A percentile compares a stretch with the other conserved stretches of the same genome.
These are phyloP conservation scores for Myxozyma melibiosi DNA, from an alignment of 805 yeast genomes.

Conservation along the genomic window DNA sequence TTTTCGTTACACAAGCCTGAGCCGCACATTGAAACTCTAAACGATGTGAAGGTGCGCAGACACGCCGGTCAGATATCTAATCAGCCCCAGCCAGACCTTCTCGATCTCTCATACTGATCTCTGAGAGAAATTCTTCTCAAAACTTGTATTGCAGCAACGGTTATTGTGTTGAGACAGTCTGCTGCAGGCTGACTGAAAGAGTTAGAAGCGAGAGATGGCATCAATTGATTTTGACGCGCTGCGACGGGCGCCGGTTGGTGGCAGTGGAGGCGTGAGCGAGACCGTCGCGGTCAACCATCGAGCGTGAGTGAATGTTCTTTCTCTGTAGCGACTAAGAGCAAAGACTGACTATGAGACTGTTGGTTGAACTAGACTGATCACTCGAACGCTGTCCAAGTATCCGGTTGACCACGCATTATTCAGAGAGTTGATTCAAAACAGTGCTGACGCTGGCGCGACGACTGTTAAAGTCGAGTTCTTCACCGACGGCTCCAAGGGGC, in stretches of 20 bases:
- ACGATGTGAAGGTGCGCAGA: background rate
- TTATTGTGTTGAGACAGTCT: background rate
- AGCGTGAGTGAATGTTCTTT: slow-evolving; percentile 41
- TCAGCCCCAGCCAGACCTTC: background rate
- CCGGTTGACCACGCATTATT: slow-evolving; percentile 48
- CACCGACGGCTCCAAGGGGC: slow-evolving; percentile 22
- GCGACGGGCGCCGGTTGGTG: slow-evolving; percentile 19
- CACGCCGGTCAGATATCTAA: background rate
- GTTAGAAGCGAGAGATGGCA: background rate
- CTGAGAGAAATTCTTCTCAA: too few species aligned
- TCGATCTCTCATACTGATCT: too few species aligned
- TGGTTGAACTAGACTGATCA: slow-evolving; percentile 43
- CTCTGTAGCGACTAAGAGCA: background rate
- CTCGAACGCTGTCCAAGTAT: slow-evolving; percentile 47
- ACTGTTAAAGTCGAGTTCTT: slow-evolving; percentile 41
- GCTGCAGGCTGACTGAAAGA: background rate
- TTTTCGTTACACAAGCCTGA: too few species aligned
- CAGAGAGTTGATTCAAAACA: slow-evolving; percentile 47
- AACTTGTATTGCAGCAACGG: too few species aligned
- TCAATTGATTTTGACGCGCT: slow-evolving; percentile 25
- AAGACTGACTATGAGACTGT: background rate
- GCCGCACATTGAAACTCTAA: background rate
- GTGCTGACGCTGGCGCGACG: slow-evolving; percentile 47
- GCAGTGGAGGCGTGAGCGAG: slow-evolving; percentile 22
- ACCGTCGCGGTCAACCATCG: slow-evolving; percentile 47